Percentiles rank a stretch among this genome's conserved stretches.
phyloP scores from a whole-genome alignment of 2,329 filamentous ascomycete genomes.

The Aspergillus intermedius region DNA sequence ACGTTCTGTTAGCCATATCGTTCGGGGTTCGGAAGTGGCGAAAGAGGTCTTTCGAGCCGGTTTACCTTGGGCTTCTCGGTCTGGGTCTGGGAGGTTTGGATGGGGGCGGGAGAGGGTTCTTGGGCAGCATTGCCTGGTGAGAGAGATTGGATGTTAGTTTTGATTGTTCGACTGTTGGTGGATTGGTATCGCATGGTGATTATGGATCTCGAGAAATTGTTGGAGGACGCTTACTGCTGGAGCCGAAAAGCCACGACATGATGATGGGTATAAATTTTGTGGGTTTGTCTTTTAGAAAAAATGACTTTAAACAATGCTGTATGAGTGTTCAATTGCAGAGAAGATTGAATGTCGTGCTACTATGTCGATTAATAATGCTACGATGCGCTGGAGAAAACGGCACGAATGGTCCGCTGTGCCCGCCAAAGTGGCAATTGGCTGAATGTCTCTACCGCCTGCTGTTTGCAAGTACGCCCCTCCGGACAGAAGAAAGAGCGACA shows the following conservation, averaged over 20 bases:
- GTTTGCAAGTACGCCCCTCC: background rate
- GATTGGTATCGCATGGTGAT: slow-evolving; percentile 6
- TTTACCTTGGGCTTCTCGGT: slow-evolving; percentile 36
- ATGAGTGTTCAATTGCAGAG: slow-evolving; percentile 1
- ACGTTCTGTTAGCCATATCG: slow-evolving; percentile 2
- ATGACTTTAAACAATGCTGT: background rate
- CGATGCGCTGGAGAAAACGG: slow-evolving; percentile 7
- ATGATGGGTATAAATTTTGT: background rate
- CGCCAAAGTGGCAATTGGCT: slow-evolving; percentile 14
- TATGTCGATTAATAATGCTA: slow-evolving; percentile 15
- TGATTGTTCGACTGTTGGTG: slow-evolving; percentile 3
- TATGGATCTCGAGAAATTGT: background rate
- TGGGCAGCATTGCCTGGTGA: slow-evolving; percentile 2
- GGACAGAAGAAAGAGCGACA: background rate
- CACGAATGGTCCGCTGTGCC: slow-evolving; percentile 12
- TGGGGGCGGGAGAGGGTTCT: slow-evolving; percentile 13
- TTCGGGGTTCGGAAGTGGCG: background rate
- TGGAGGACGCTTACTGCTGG: slow-evolving; percentile 20
- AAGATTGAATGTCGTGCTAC: background rate
- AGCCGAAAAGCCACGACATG: slow-evolving; percentile 34
- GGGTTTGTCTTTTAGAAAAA: background rate
- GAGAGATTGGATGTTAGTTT: background rate
- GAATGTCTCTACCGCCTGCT: slow-evolving; percentile 5
- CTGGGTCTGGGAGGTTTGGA: slow-evolving; percentile 15
- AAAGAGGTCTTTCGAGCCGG: background rate